A percentile compares a stretch with the other conserved stretches of the same genome.
Conservation (phyloP, 2,329 filamentous ascomycete species). For the Neopestalotiopsis rosae region DNA sequence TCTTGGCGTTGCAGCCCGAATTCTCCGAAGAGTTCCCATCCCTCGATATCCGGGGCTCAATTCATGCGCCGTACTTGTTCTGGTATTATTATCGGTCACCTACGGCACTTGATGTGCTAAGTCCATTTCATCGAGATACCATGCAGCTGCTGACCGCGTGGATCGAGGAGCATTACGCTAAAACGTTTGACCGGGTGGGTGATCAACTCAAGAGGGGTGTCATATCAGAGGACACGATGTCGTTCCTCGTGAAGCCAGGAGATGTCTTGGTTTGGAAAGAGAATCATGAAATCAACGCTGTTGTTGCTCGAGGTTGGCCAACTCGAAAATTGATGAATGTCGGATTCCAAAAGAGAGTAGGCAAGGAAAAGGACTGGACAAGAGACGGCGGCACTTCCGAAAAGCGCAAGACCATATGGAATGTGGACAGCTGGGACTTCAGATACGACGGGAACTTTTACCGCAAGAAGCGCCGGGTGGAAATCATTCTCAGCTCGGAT, state of each 20-base stretch:
- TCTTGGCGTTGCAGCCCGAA: neutral
- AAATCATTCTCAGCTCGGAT: constrained; percentile 43
- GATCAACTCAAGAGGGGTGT: neutral
- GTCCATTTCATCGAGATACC: neutral
- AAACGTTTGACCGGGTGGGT: neutral
- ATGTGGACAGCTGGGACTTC: neutral
- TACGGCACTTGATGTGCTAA: neutral
- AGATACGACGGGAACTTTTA: neutral
- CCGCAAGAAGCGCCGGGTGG: neutral
- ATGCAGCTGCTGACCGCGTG: neutral
- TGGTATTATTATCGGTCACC: neutral
- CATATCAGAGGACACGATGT: neutral
- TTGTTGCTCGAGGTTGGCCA: neutral
- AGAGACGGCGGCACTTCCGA: neutral
- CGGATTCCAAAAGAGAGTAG: too few relatives aligned
- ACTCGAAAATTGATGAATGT: too few relatives aligned
- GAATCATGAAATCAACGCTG: neutral
- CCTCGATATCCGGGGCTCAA: fast-evolving
- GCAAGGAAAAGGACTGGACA: too few relatives aligned
- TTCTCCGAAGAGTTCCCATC: neutral
- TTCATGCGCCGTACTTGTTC: neutral
- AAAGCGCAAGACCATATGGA: neutral
- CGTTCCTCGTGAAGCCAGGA: neutral
- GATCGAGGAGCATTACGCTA: neutral
- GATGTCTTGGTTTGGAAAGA: neutral